Evolutionary conservation across 805 yeast species (phyloP).

Genomic region (Lachancea meyersii): DNA sequence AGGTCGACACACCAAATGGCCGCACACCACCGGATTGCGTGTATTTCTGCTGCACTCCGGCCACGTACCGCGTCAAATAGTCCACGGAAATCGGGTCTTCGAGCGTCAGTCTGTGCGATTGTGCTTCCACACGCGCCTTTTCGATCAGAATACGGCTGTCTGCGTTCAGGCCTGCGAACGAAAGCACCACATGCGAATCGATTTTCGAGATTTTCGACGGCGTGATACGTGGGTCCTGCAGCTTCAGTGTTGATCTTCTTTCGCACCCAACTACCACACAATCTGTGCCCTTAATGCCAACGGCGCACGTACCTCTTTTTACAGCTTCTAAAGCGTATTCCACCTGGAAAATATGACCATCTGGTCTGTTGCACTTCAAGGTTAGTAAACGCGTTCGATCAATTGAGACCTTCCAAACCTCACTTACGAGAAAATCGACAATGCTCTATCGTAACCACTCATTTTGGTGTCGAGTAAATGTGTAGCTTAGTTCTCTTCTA

Average conservation of each 20-base stretch:
- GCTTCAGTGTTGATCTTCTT: conserved; percentile 86
- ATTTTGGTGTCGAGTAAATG: conserved; percentile 34
- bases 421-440: conserved; percentile 89
- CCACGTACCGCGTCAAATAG: conserved; percentile 86
- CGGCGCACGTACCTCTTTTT: conserved; percentile 96
- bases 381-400: conserved; percentile 28
- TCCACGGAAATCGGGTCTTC: conserved; percentile 92
- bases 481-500: neutral
- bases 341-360: conserved; percentile 98
- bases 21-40: conserved; percentile 98
- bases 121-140: conserved; percentile 94
- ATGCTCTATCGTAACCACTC: conserved; percentile 99
- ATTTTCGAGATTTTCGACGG: conserved; percentile 90
- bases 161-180: conserved; percentile 98
- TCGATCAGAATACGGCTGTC: conserved; percentile 93
- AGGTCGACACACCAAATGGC: conserved; percentile 93
- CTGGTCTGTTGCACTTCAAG: conserved; percentile 54
- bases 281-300: conserved; percentile 87
- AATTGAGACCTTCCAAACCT: conserved; percentile 3
- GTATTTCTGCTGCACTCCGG: conserved; percentile 96
- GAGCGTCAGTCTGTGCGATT: conserved; percentile 84
- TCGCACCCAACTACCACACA: conserved; percentile 95
- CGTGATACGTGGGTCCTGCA: conserved; percentile 94
- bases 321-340: conserved; percentile 98
- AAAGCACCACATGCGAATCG: conserved; percentile 84